These are phyloP conservation scores for Taxawa tesnikishii DNA, from an alignment of 2,329 filamentous ascomycete genomes.

Conservation along the genomic window DNA sequence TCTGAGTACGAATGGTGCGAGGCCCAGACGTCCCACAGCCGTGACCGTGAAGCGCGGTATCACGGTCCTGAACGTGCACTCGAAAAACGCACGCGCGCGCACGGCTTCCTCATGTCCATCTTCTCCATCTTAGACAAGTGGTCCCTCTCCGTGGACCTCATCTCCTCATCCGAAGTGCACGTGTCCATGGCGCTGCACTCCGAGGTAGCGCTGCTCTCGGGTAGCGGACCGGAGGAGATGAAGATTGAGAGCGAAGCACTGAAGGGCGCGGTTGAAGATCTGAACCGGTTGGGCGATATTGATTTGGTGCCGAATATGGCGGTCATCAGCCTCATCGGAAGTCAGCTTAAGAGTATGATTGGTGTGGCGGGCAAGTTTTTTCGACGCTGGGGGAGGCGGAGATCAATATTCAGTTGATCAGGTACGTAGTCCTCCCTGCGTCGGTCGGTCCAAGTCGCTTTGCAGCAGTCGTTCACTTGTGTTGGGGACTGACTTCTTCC, in stretches of 20 bases:
- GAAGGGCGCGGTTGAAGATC: conserved; percentile 48
- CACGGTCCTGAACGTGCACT: conserved; percentile 94
- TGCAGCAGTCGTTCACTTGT: too few species aligned
- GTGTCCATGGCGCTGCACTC: conserved; percentile 94
- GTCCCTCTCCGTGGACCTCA: conserved; percentile 84
- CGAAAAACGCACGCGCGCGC: conserved; percentile 90
- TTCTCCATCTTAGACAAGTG: conserved; percentile 83
- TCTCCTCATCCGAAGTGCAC: conserved; percentile 92
- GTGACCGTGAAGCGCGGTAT: conserved; percentile 98
- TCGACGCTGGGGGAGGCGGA: conserved; percentile 80
- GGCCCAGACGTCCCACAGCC: conserved; percentile 40
- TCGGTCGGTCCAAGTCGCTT: too few species aligned
- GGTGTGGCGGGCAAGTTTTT: conserved; percentile 94
- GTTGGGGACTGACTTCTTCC: conserved; percentile 1
- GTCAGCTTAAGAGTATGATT: conserved; percentile 93
- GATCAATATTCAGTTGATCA: conserved; percentile 99
- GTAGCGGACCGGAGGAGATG: conserved; percentile 31
- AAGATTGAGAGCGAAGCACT: conserved; percentile 35
- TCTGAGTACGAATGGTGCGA: conserved; percentile 21
- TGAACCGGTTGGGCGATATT: conserved; percentile 75
- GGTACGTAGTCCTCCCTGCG: conserved; percentile 70
- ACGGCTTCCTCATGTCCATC: conserved; percentile 89
- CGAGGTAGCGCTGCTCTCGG: conserved; percentile 44
- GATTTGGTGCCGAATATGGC: conserved; percentile 88
- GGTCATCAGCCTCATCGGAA: conserved; percentile 86